Conservation (phyloP, 2,329 filamentous ascomycete species). For the Paraconiothyrium sp. region DNA sequence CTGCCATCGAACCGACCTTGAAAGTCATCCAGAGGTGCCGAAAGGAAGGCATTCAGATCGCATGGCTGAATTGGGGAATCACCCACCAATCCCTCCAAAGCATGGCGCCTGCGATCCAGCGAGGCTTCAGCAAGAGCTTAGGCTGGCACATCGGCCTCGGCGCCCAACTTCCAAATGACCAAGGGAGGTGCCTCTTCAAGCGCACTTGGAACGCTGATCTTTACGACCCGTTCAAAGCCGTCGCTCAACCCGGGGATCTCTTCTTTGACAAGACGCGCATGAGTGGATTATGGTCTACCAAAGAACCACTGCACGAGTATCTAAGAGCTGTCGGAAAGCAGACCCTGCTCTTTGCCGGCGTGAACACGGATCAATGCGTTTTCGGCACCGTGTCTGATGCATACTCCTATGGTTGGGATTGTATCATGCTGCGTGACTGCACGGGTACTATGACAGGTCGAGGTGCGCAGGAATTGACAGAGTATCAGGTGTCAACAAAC, state of each 20-base stretch:
- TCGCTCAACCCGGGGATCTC: constrained; percentile 50
- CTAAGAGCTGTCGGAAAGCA: constrained; percentile 52
- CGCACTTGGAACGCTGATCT: constrained; percentile 56
- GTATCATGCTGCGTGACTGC: constrained; percentile 53
- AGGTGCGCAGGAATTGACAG: constrained; percentile 51
- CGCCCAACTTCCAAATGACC: constrained; percentile 46
- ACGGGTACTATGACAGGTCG: constrained; percentile 54
- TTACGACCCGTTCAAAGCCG: constrained; percentile 51
- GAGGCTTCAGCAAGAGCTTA: constrained; percentile 53
- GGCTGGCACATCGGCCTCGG: constrained; percentile 55
- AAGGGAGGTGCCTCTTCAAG: constrained; percentile 54
- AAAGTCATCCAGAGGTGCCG: constrained; percentile 53
- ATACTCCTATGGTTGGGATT: constrained; percentile 55
- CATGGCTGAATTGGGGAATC: constrained; percentile 56
- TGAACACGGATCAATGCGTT: constrained; percentile 56
- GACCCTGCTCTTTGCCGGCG: constrained; percentile 53
- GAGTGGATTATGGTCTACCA: constrained; percentile 54
- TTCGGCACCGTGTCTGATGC: constrained; percentile 54
- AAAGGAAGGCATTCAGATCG: constrained; percentile 52
- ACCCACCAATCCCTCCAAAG: constrained; percentile 48
- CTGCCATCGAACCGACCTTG: constrained; percentile 48
- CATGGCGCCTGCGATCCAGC: constrained; percentile 54
- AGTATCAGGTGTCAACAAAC: constrained; percentile 54
- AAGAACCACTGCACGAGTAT: constrained; percentile 53
- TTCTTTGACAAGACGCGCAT: constrained; percentile 57